Evolutionary conservation across 2,329 filamentous ascomycete genomes (phyloP), one percentile per base, ranked within the genome.

Genomic region (Colletotrichum sp.): DNA sequence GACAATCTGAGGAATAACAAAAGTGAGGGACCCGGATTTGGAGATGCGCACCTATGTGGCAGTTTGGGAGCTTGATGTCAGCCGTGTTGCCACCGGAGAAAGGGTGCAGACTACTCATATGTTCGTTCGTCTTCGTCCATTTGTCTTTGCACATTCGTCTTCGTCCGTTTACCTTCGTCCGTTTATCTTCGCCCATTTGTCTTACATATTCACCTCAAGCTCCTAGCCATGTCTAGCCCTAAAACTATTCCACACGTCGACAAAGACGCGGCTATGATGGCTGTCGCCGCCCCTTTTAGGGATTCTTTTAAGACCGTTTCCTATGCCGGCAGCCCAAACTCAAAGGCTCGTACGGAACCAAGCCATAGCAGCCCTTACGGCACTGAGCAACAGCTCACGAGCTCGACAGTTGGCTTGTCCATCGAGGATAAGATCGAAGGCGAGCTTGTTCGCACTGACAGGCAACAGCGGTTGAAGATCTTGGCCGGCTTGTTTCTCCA

Each of bases 291-390:
- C 38, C 18, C 38, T 1, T 0, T 11, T 11, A n/a, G 0, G 36
- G n/a, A 51, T 21, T 4, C 36, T 1, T 16, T 1, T 0, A 1
- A 21, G 31, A 58, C 29, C 27, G 1, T 1, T 18, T 5, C 21
- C 12, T 0, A 18, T 12, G 16, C 27, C 7, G 16, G 1, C 0
- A n/a, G 38, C 38, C 18, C 18, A 43, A 0, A 43, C 9, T n/a
- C 38, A 43, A 43, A 43, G 18, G 38, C 38, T 9, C 0, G 11
- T 43, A 43, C 3, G 16, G 38, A 43, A 43, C 16, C 38, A n/a
- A 0, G 2, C 29, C 29, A 31, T 2, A 43, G 38, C 3, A 43
- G n/a, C 8, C 3, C 38, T 9, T 0, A n/a, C 1, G n/a, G 0
- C 38, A n/a, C 38, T 43, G 38, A 43, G n/a, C 0, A 43, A 6